Evolutionary conservation across 129 eudicot species (phyloP).

Genomic region (Helianthus tuberosus): DNA sequence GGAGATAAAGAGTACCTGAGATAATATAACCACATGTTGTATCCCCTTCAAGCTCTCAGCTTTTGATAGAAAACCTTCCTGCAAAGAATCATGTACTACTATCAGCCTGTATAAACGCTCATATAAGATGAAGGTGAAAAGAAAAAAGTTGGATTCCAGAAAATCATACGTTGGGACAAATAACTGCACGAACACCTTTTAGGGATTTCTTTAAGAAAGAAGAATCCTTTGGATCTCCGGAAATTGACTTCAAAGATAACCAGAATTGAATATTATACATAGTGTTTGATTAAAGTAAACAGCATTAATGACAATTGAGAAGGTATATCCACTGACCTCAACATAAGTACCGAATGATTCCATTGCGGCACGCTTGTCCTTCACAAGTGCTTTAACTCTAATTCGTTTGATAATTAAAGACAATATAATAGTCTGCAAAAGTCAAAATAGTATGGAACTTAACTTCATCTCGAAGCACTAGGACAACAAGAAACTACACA

Average conservation of each 20-base stretch:
- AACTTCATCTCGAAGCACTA: conserved; percentile 9
- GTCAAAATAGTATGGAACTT: conserved; percentile 11
- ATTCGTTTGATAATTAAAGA: conserved; percentile 76
- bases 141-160: conserved; percentile 10
- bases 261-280: conserved; percentile 7
- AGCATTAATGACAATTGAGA: not conserved
- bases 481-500: not conserved
- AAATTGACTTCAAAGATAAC: conserved; percentile 53
- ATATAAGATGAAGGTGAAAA: conserved; percentile 11
- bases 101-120: conserved; percentile 20
- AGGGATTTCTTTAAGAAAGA: conserved; percentile 65
- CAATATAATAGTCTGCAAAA: conserved; percentile 76
- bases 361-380: conserved; percentile 82
- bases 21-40: conserved; percentile 79
- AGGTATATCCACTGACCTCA: conserved; percentile 58
- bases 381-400: conserved; percentile 91
- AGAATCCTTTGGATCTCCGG: conserved; percentile 70
- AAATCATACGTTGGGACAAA: conserved; percentile 77
- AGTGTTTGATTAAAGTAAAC: not conserved
- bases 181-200: conserved; percentile 80
- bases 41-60: conserved; percentile 71
- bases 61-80: conserved; percentile 81
- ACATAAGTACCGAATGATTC: conserved; percentile 96
- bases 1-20: conserved; percentile 65
- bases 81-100: conserved; percentile 25